phyloP scores from a whole-genome alignment of 2,329 filamentous ascomycete genomes.

The Fusarium guadeloupense region DNA sequence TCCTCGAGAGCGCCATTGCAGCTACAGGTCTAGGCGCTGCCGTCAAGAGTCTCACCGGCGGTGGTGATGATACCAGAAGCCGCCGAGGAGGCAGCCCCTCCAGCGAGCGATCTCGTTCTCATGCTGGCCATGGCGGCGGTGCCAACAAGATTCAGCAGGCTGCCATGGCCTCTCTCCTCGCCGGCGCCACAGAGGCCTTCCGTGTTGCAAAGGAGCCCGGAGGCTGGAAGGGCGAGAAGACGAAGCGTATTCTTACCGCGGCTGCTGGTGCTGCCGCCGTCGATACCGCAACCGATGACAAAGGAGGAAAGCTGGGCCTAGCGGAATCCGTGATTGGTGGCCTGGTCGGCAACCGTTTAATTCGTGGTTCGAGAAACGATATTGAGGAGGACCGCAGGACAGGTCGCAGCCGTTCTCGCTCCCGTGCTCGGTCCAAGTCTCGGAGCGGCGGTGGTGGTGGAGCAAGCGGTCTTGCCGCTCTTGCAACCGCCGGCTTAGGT shows the following conservation, averaged over 20 bases:
- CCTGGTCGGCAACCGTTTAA: slow-evolving; percentile 82
- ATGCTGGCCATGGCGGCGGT: slow-evolving; percentile 52
- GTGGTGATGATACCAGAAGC: slow-evolving; percentile 58
- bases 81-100: slow-evolving; percentile 59
- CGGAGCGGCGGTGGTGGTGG: slow-evolving; percentile 52
- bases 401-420: slow-evolving; percentile 75
- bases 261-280: slow-evolving; percentile 87
- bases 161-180: slow-evolving; percentile 88
- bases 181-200: slow-evolving; percentile 92
- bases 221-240: slow-evolving; percentile 89
- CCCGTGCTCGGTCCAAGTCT: slow-evolving; percentile 67
- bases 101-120: slow-evolving; percentile 63
- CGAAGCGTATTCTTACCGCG: slow-evolving; percentile 89
- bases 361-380: slow-evolving; percentile 79
- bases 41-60: slow-evolving; percentile 66
- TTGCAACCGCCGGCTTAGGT: slow-evolving; percentile 70
- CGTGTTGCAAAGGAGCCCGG: slow-evolving; percentile 88
- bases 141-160: slow-evolving; percentile 79
- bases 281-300: slow-evolving; percentile 76
- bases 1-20: slow-evolving; percentile 69
- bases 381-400: slow-evolving; percentile 69
- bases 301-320: slow-evolving; percentile 84
- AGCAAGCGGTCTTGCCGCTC: slow-evolving; percentile 64
- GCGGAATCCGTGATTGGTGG: slow-evolving; percentile 90
- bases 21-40: slow-evolving; percentile 70